Conservation (phyloP, 2,329 filamentous ascomycete genomes). For the Madurella fahalii region DNA sequence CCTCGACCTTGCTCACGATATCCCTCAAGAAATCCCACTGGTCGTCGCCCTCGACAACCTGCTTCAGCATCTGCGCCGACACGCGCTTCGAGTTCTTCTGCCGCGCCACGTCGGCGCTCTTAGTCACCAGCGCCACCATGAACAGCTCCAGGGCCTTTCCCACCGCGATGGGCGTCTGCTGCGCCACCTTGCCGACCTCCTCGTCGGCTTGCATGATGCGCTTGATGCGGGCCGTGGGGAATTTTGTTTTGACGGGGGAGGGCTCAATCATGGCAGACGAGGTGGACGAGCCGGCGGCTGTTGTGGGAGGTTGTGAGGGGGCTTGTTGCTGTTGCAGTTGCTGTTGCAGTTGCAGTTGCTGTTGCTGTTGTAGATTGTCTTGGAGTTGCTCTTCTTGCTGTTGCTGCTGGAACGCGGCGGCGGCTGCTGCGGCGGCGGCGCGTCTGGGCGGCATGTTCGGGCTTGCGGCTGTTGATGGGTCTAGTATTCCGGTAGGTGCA, state of each 20-base stretch:
- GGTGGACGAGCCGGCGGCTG: not conserved
- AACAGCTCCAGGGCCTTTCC: slow-evolving; percentile 95
- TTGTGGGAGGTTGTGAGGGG: not conserved
- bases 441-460: slow-evolving; percentile 11
- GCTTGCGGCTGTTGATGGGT: not conserved
- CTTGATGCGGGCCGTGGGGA: slow-evolving; percentile 96
- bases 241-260: slow-evolving; percentile 87
- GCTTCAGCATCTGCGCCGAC: slow-evolving; percentile 85
- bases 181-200: slow-evolving; percentile 95
- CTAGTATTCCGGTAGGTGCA: not conserved
- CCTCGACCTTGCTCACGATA: slow-evolving; percentile 80
- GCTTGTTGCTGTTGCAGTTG: not conserved
- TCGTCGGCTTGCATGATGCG: slow-evolving; percentile 99
- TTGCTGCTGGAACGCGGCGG: slow-evolving; percentile 1
- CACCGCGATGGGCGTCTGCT: slow-evolving; percentile 94
- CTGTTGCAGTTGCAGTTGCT: not conserved
- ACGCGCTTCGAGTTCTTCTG: slow-evolving; percentile 84
- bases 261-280: slow-evolving; percentile 43
- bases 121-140: slow-evolving; percentile 90
- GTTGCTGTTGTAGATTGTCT: not conserved
- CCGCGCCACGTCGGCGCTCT: slow-evolving; percentile 79
- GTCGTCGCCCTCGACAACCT: slow-evolving; percentile 80
- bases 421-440: slow-evolving; percentile 31
- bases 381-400: not conserved
- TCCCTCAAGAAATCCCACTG: slow-evolving; percentile 93